Evolutionary conservation across 176 grass and related monocot genomes (phyloP), one percentile per base, ranked within the genome.

Genomic region (Carex littledalei): DNA sequence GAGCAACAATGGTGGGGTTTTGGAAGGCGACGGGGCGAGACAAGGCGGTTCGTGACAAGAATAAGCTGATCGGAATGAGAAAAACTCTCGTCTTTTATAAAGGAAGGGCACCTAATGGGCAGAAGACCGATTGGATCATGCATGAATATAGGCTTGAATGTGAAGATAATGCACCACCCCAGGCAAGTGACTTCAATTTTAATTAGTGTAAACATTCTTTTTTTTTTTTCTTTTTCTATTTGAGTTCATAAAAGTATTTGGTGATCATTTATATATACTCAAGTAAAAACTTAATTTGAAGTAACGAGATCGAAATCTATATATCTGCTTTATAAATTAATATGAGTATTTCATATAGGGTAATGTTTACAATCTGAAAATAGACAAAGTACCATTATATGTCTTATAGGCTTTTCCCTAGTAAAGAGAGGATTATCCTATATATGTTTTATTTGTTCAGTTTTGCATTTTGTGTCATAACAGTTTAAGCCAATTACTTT

Each of bases 41-140:
- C 81, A 98, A 98, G 87, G 91, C 91, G 0, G 91, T 98, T 84
- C 91, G 90, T 0, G 91, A 94, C 26, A 98, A 92, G 88, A 92
- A 78, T 86, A 89, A 85, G 29, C 90, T 98, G 70, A 95, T 98
- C 18, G 96, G 96, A 84, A 95, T 95, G 96, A 98, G 96, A 75
- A 98, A 98, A 86, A 98, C 96, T 3, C 96, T 98, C 1, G 96
- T 98, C 80, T 98, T 98, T 81, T 98, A 98, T 85, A 98, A 95
- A 81, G 96, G 96, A 21, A 94, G 96, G 81, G 96, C 96, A 1
- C 96, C 96, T 54, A 95, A 98, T 17, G 96, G 96, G 3, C 88
- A 95, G 81, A 98, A 98, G 84, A 86, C 88, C 0, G 93, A 98
- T 15, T 98, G 96, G 96, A 98, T 98, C 89, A 94, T 98, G 88